A percentile compares a stretch with the other conserved stretches of the same genome.
Evolutionary conservation across 2,329 filamentous ascomycete genomes (phyloP).

Genomic region (Lojkania enalia): DNA sequence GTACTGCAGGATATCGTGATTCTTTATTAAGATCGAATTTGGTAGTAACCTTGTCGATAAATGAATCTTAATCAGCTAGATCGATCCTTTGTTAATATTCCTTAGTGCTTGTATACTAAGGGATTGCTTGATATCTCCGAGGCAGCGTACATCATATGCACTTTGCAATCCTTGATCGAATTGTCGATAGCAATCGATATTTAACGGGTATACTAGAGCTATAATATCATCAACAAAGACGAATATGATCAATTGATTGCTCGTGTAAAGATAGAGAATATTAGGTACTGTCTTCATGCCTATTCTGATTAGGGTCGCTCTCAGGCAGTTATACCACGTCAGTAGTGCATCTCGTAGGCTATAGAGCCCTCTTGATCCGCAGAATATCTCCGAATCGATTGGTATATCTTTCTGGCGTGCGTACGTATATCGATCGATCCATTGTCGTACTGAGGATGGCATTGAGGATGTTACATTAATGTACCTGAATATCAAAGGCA

Average conservation of each 20-base stretch:
- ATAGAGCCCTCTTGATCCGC: conserved; percentile 21
- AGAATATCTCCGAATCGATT: conserved; percentile 8
- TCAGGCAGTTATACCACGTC: conserved; percentile 24
- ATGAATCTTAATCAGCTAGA: conserved; percentile 17
- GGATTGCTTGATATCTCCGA: conserved; percentile 5
- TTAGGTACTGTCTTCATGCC: conserved; percentile 12
- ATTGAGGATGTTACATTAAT: conserved; percentile 24
- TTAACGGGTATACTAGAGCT: conserved; percentile 3
- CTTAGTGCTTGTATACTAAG: conserved; percentile 3
- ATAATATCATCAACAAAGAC: conserved; percentile 19
- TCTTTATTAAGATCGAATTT: conserved; percentile 4
- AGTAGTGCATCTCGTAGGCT: conserved; percentile 22
- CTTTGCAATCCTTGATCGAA: background rate
- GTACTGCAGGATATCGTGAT: too few relatives aligned
- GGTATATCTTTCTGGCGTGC: conserved; percentile 19
- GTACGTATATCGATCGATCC: conserved; percentile 12
- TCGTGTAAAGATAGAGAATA: conserved; percentile 13
- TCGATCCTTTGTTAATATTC: conserved; percentile 6
- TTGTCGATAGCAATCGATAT: too few relatives aligned
- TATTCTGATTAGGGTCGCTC: conserved; percentile 14
- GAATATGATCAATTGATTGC: conserved; percentile 13
- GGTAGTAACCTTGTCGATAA: conserved; percentile 19
- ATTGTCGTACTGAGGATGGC: conserved; percentile 26
- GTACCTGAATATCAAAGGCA: conserved; percentile 19
- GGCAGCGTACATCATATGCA: too few relatives aligned